These are phyloP conservation scores for Rosa rugosa DNA, from an alignment of 306 rosid genomes.

Conservation along the genomic window DNA sequence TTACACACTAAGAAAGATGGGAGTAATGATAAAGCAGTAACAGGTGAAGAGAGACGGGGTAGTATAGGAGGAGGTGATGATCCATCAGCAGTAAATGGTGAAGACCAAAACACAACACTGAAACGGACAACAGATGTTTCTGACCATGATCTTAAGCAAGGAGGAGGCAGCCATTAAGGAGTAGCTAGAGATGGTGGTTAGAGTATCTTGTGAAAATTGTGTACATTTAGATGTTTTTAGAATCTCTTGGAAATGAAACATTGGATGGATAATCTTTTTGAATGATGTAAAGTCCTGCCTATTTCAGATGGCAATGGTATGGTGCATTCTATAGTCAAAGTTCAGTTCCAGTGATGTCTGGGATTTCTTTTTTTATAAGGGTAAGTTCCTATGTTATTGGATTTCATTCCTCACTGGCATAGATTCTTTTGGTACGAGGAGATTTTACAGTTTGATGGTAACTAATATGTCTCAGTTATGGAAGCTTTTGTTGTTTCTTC, in stretches of 20 bases:
- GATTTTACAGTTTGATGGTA: background rate
- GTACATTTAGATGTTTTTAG: constrained; percentile 17
- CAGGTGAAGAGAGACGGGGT: constrained; percentile 19
- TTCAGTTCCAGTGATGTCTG: background rate
- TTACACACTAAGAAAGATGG: constrained; percentile 12
- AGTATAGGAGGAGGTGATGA: constrained; percentile 1
- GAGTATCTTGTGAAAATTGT: constrained; percentile 9
- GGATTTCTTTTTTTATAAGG: background rate
- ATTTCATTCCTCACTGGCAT: background rate
- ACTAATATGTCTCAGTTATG: background rate
- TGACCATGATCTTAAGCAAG: constrained; percentile 13
- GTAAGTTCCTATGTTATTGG: background rate
- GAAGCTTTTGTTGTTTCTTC: too few species aligned
- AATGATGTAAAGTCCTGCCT: constrained; percentile 16
- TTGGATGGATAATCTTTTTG: background rate
- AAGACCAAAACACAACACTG: constrained; percentile 32
- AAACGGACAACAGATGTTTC: constrained; percentile 28
- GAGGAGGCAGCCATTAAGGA: constrained; percentile 3
- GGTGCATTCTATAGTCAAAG: background rate
- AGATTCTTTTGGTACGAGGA: background rate
- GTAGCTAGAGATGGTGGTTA: background rate
- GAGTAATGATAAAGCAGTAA: constrained; percentile 6
- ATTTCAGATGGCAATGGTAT: background rate
- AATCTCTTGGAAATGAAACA: constrained; percentile 9
- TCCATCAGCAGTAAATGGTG: constrained; percentile 15